Conservation (phyloP, 257 asterid species). For the Solanum gandarillasii region DNA sequence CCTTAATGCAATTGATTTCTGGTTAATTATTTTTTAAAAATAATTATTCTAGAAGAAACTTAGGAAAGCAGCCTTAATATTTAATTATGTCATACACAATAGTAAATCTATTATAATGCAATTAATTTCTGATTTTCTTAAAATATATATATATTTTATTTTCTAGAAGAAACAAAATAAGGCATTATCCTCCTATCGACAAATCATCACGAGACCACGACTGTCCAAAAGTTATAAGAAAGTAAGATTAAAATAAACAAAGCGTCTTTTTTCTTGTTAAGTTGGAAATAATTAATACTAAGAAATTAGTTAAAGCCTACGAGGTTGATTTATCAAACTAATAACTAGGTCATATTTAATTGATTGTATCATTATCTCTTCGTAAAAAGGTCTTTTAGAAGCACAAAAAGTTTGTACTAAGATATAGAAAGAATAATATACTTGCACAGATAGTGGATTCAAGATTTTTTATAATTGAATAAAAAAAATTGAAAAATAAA, state of each 20-base stretch:
- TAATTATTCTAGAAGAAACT: no score
- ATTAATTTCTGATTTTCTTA: neutral
- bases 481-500: no score
- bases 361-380: conserved; percentile 34
- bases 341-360: conserved; percentile 8
- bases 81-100: neutral
- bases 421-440: neutral
- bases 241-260: neutral
- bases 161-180: neutral
- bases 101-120: neutral
- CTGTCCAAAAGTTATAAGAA: neutral
- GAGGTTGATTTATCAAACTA: conserved; percentile 17
- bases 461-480: no score
- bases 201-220: neutral
- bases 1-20: no score
- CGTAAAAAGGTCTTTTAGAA: conserved; percentile 7
- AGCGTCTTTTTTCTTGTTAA: neutral
- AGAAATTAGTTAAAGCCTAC: neutral
- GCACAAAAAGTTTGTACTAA: conserved; percentile 6
- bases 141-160: neutral
- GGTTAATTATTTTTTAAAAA: no score
- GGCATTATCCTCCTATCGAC: neutral
- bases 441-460: neutral
- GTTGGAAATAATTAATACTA: neutral
- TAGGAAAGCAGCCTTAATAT: no score